Evolutionary conservation across 1,284 basidiomycete species (phyloP), one percentile per base, ranked within the genome.

Genomic region (Volvariella volvacea): DNA sequence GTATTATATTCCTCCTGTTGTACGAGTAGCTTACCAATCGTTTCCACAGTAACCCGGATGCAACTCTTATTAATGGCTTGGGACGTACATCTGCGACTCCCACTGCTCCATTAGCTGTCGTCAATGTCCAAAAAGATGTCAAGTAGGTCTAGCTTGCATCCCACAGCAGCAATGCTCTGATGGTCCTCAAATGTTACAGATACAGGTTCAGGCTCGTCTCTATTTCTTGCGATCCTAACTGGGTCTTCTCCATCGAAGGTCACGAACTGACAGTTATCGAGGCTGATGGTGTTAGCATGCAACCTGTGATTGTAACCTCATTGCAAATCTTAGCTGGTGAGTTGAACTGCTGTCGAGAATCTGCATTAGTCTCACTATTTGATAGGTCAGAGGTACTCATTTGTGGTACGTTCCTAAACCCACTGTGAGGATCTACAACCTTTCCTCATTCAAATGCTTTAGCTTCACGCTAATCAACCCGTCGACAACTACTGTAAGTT

Each of bases 131-230:
- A 25, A 44, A 50, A 10, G 63, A 62, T 9, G 57, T 28, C 12
- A 28, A 12, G 25, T 28, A 28, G 12, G 25, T 28, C 60, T 47
- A 7, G 12, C 6, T n/a, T n/a, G 8, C 15, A 7, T 17, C n/a
- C n/a, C n/a, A n/a, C n/a, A n/a, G n/a, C n/a, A n/a, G n/a, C n/a
- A n/a, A n/a, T n/a, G n/a, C n/a, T n/a, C n/a, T n/a, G n/a, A n/a
- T n/a, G n/a, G n/a, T n/a, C n/a, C n/a, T n/a, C n/a, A n/a, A n/a
- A n/a, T n/a, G n/a, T n/a, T n/a, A n/a, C n/a, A 37, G 36, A 19
- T 46, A 46, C 40, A 42, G 60, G 22, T 57, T 69, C 44, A 64
- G 82, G 14, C 50, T 85, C 45, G 67, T 84, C 60, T 75, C 77
- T 54, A 70, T 73, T 55, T 62, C 72, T 22, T 68, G 67, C 48